Conservation (phyloP, 2,329 filamentous ascomycete species). For the Colletotrichum eremochloae region DNA sequence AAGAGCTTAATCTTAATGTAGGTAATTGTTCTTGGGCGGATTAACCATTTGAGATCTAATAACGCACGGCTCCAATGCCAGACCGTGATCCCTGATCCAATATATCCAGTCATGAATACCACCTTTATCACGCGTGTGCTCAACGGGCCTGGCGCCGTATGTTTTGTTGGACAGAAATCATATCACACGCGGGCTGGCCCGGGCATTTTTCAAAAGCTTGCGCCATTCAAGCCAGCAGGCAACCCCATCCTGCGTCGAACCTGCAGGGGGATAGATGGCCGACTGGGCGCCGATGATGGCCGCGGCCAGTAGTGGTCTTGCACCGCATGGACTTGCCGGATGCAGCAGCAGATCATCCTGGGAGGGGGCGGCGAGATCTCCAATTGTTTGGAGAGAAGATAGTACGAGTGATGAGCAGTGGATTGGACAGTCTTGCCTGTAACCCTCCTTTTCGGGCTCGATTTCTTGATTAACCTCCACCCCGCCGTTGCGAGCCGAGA, state of each 20-base stretch:
- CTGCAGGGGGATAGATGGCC: neutral
- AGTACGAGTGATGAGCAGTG: neutral
- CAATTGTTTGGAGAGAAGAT: conserved; percentile 24
- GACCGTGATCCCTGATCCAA: neutral
- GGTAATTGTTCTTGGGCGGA: neutral
- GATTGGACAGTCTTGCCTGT: conserved; percentile 1
- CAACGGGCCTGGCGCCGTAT: neutral
- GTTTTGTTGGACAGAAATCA: neutral
- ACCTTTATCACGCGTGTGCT: neutral
- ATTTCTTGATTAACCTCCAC: neutral
- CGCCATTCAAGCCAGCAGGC: neutral
- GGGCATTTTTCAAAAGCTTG: neutral
- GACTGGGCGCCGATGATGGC: conserved; percentile 1
- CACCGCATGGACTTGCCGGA: conserved; percentile 37
- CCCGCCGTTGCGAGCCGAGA: conserved; percentile 4
- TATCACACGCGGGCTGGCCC: neutral
- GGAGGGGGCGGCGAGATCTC: conserved; percentile 16
- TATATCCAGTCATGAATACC: too few relatives aligned
- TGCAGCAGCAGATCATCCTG: neutral
- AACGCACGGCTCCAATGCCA: conserved; percentile 6
- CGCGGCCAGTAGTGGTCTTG: conserved; percentile 14
- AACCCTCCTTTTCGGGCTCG: conserved; percentile 15
- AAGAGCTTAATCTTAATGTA: conserved; percentile 15
- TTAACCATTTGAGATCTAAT: neutral
- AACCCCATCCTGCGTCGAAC: neutral